phyloP scores from a whole-genome alignment of 192 early-diverging fungal genomes.

The Dissophora ornata region DNA sequence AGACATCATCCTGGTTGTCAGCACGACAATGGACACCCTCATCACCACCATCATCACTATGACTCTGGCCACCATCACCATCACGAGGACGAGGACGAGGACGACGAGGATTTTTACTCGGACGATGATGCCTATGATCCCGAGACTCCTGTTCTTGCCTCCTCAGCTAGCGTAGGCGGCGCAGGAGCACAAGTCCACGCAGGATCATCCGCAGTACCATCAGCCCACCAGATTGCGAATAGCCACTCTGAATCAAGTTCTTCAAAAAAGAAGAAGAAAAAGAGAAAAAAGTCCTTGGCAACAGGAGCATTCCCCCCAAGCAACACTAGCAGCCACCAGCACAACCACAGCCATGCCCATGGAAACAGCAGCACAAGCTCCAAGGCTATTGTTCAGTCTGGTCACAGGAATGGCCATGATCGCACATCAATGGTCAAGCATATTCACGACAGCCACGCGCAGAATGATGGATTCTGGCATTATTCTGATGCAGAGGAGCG shows the following conservation, averaged over 20 bases:
- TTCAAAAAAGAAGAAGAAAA: constrained; percentile 64
- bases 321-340: constrained; percentile 11
- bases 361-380: constrained; percentile 11
- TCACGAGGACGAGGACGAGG: constrained; percentile 48
- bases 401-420: constrained; percentile 40
- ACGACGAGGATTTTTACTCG: constrained; percentile 59
- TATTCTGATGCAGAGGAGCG: constrained; percentile 80
- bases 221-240: background rate
- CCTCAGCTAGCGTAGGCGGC: constrained; percentile 12
- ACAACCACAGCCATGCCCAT: constrained; percentile 26
- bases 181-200: constrained; percentile 14
- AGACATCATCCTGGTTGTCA: constrained; percentile 35
- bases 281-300: constrained; percentile 59
- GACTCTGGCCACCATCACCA: constrained; percentile 46
- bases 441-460: constrained; percentile 51
- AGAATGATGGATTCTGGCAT: constrained; percentile 72
- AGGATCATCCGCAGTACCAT: constrained; percentile 13
- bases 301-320: constrained; percentile 9
- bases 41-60: constrained; percentile 21
- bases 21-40: constrained; percentile 30
- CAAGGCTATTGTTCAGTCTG: constrained; percentile 24
- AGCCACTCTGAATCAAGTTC: constrained; percentile 9
- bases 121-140: constrained; percentile 62
- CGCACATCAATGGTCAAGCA: constrained; percentile 35
- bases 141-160: constrained; percentile 49